Percentiles rank a stretch among this genome's conserved stretches.
Conservation (phyloP, 805 yeast genomes). For the Candida nemodendra region DNA sequence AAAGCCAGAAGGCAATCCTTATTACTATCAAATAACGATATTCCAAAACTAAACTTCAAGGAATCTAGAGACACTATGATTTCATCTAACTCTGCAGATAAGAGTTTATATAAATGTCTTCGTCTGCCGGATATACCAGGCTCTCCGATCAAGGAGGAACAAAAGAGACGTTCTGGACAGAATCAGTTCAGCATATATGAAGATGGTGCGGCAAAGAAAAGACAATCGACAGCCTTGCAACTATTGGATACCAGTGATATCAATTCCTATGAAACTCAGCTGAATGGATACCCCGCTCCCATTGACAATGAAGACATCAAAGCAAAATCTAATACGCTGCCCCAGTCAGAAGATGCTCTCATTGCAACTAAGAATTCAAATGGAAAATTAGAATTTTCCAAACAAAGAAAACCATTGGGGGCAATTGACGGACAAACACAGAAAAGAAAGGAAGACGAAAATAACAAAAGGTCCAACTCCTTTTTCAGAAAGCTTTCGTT, state of each 20-base stretch:
- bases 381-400: slow-evolving; percentile 16
- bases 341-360: slow-evolving; percentile 4
- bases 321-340: slow-evolving; percentile 10
- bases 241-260: background rate
- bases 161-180: slow-evolving; percentile 20
- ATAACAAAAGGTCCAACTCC: slow-evolving; percentile 23
- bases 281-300: background rate
- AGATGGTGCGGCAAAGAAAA: slow-evolving; percentile 18
- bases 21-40: slow-evolving; percentile 16
- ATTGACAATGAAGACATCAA: background rate
- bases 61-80: slow-evolving; percentile 43
- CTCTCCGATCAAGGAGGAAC: slow-evolving; percentile 34
- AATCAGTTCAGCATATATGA: slow-evolving; percentile 25
- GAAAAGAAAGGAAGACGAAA: slow-evolving; percentile 13
- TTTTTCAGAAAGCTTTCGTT: slow-evolving; percentile 51
- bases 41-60: slow-evolving; percentile 24
- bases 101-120: slow-evolving; percentile 43
- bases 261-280: slow-evolving; percentile 2
- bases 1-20: slow-evolving; percentile 32
- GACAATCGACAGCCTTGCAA: background rate
- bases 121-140: slow-evolving; percentile 48
- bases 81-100: slow-evolving; percentile 36
- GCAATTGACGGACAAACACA: slow-evolving; percentile 18
- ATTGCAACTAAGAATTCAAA: slow-evolving; percentile 13
- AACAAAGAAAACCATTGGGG: slow-evolving; percentile 29